Evolutionary conservation across 2,329 filamentous ascomycete species (phyloP), one percentile per base, ranked within the genome.

Genomic region (Fusarium agapanthi): DNA sequence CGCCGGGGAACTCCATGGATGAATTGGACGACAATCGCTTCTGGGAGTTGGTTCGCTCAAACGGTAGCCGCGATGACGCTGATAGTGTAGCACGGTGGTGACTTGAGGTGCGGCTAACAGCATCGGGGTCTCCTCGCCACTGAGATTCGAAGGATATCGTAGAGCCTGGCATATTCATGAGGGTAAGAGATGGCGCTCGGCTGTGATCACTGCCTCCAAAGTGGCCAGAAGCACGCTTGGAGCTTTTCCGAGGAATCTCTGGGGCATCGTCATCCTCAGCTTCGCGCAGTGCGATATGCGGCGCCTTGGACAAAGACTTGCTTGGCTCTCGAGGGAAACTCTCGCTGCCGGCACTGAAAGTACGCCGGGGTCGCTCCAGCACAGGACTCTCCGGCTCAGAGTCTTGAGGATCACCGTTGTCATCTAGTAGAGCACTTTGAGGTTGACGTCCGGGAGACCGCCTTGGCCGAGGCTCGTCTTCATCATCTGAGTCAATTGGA

Each of bases 231-330:
- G 87, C 82, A 66, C 91, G 87, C 78, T 90, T 90, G 1, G 93
- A 95, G 78, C 91, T 94, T 81, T 92, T 94, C 35, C 92, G 87
- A 6, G 93, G 92, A 37, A 95, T 87, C 13, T 87, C 84, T 0
- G 90, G 90, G 8, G 86, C 75, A n/a, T 82, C 77, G 61, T 82
- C 55, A 71, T 84, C 73, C 56, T 80, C 75, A 65, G 77, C 69
- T 28, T 72, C 61, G 18, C 72, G 71, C 43, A 76, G 55, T 47
- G 64, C 59, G 13, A 62, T 69, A 28, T 74, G 73, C 18, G 62
- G 65, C 11, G 64, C 69, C 56, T 76, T 78, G 6, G 75, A 67
- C 40, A 78, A 16, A 16, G 69, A 64, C 38, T 74, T 72, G 26
- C 57, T 70, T 48, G 76, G 75, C 48, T 76, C 69, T 50, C 66